A percentile compares a stretch with the other conserved stretches of the same genome.
Conservation (phyloP, 1,139 yeast species). For the Pichia sp. region DNA sequence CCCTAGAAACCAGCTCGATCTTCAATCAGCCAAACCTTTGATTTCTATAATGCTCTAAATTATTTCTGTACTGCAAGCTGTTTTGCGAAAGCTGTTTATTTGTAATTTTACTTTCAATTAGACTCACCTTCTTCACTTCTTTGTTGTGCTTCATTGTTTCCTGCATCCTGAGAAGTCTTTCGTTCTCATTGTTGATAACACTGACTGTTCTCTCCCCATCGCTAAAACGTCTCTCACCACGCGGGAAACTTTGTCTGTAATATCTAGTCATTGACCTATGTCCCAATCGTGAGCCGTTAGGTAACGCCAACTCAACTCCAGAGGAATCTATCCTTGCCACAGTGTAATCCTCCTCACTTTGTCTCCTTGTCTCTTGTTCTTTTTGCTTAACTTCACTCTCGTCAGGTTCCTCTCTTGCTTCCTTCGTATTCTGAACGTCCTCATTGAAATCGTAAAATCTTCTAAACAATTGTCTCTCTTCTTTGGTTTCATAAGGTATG, state of each 20-base stretch:
- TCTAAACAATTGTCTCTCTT: slow-evolving; percentile 39
- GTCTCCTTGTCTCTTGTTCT: slow-evolving; percentile 17
- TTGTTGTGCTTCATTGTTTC: slow-evolving; percentile 29
- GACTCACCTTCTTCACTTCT: slow-evolving; percentile 37
- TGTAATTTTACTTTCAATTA: slow-evolving; percentile 43
- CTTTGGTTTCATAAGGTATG: slow-evolving; percentile 48
- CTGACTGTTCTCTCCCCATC: slow-evolving; percentile 51
- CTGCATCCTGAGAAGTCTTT: slow-evolving; percentile 16
- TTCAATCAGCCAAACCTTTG: slow-evolving; percentile 33
- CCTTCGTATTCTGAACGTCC: too few relatives aligned
- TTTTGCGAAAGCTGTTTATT: slow-evolving; percentile 41
- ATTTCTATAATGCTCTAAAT: slow-evolving; percentile 64
- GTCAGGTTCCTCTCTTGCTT: slow-evolving; percentile 20
- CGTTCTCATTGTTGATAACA: slow-evolving; percentile 43
- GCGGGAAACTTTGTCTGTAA: slow-evolving; percentile 38
- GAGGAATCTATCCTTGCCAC: slow-evolving; percentile 38
- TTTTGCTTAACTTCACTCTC: slow-evolving; percentile 19
- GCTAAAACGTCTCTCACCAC: slow-evolving; percentile 19
- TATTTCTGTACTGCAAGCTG: slow-evolving; percentile 49
- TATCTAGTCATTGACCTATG: slow-evolving; percentile 46
- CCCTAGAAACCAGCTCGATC: slow-evolving; percentile 21
- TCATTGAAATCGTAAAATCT: slow-evolving; percentile 42
- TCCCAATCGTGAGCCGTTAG: slow-evolving; percentile 47
- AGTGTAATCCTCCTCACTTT: slow-evolving; percentile 31
- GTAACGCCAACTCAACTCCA: slow-evolving; percentile 43